Conservation (phyloP, 2,329 filamentous ascomycete genomes). For the Karstenula rhodostoma region DNA sequence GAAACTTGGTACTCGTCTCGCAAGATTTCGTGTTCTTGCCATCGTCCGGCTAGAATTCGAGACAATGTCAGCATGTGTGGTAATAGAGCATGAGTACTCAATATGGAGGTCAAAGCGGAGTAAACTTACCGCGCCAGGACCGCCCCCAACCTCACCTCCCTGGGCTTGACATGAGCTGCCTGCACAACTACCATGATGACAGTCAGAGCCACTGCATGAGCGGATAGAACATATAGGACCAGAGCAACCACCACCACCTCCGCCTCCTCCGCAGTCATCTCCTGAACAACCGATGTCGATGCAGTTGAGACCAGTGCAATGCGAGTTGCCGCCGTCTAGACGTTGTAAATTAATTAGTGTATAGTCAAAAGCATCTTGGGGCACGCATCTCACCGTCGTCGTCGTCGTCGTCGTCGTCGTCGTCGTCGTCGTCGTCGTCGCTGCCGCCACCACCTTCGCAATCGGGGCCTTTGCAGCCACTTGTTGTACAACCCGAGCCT, state of each 20-base stretch:
- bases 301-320: neutral
- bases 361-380: neutral
- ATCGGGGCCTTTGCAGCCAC: neutral
- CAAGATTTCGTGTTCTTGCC: neutral
- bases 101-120: neutral
- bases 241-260: neutral
- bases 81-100: neutral
- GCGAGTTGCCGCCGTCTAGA: neutral
- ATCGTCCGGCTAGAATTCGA: conserved; percentile 2
- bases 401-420: neutral
- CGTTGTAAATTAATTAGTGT: neutral
- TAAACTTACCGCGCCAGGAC: conserved; percentile 1
- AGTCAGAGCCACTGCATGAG: conserved; percentile 1
- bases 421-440: too few relatives aligned
- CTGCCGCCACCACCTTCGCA: conserved; percentile 7
- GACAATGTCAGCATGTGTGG: neutral
- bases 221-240: neutral
- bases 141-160: neutral
- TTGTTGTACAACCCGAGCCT: neutral
- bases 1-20: neutral
- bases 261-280: neutral
- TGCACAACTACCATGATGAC: conserved; percentile 2
- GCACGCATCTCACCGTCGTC: neutral
- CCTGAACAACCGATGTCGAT: conserved; percentile 5
- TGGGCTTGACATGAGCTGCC: neutral